These are phyloP conservation scores for Neobulgaria alba DNA, from an alignment of 2,329 filamentous ascomycete genomes.

Conservation along the genomic window DNA sequence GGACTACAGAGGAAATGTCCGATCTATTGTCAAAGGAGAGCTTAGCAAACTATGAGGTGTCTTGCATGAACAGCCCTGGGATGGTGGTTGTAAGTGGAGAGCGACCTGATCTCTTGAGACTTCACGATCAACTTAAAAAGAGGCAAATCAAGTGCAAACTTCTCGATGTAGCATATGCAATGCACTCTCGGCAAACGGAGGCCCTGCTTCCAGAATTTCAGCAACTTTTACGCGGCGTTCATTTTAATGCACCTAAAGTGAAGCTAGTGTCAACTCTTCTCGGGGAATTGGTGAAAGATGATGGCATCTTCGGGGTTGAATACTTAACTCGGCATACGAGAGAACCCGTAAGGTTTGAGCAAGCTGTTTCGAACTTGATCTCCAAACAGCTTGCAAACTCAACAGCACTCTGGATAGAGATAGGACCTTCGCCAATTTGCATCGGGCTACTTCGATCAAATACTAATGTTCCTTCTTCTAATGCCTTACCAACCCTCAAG, in stretches of 20 bases:
- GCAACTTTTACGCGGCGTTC: constrained; percentile 42
- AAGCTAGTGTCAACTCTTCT: constrained; percentile 60
- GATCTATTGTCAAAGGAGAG: constrained; percentile 40
- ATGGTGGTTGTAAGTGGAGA: constrained; percentile 64
- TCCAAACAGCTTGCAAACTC: constrained; percentile 57
- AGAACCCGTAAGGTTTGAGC: constrained; percentile 59
- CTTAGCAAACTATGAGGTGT: constrained; percentile 34
- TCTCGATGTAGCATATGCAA: constrained; percentile 46
- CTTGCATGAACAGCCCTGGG: constrained; percentile 67
- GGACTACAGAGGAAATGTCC: no score
- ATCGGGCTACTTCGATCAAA: constrained; percentile 58
- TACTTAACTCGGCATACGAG: constrained; percentile 59
- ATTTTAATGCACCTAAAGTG: constrained; percentile 44
- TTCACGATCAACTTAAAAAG: constrained; percentile 34
- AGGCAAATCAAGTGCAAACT: constrained; percentile 45
- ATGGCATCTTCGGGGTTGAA: constrained; percentile 44
- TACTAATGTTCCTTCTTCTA: no score
- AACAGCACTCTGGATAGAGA: constrained; percentile 58
- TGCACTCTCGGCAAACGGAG: constrained; percentile 52
- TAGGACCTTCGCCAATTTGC: constrained; percentile 64
- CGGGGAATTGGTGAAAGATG: constrained; percentile 48
- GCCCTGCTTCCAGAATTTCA: constrained; percentile 36
- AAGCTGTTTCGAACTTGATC: constrained; percentile 52
- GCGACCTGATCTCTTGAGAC: constrained; percentile 43
- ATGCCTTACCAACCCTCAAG: constrained; percentile 40